A percentile compares a stretch with the other conserved stretches of the same genome.
phyloP scores from a whole-genome alignment of 2,329 filamentous ascomycete genomes.

The Apiospora hydei region DNA sequence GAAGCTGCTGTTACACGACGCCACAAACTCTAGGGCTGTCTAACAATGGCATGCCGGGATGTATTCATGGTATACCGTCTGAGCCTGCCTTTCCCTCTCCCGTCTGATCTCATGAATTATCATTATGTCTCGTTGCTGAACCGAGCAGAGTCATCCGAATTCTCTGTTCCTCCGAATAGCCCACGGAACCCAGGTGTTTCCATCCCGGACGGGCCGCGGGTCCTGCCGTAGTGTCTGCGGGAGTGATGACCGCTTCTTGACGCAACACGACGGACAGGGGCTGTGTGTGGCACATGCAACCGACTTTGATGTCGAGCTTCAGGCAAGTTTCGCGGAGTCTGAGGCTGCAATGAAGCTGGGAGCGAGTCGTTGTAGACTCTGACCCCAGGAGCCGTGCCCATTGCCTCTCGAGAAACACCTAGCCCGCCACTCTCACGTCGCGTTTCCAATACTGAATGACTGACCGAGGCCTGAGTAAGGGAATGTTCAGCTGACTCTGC shows the following conservation, averaged over 20 bases:
- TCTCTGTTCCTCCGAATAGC: conserved; percentile 57
- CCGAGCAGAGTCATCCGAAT: conserved; percentile 47
- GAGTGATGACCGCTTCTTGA: conserved; percentile 29
- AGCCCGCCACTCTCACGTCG: not conserved
- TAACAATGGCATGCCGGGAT: not conserved
- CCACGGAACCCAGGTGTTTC: conserved; percentile 53
- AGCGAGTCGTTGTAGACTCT: conserved; percentile 56
- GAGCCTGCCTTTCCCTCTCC: not conserved
- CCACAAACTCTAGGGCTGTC: not conserved
- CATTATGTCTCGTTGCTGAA: not conserved
- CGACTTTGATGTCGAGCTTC: conserved; percentile 56
- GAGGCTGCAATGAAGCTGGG: conserved; percentile 54
- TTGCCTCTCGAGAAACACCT: conserved; percentile 25
- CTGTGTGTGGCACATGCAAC: conserved; percentile 52
- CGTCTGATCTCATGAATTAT: not conserved
- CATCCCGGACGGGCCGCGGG: conserved; percentile 47
- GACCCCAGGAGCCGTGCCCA: conserved; percentile 37
- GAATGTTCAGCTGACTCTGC: conserved; percentile 37
- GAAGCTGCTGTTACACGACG: not conserved
- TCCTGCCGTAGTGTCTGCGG: conserved; percentile 32
- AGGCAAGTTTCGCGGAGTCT: conserved; percentile 57
- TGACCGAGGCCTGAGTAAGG: conserved; percentile 31
- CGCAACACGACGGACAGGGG: conserved; percentile 40
- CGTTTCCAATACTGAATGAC: conserved; percentile 26
- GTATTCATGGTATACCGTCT: not conserved